Percentiles rank a stretch among this genome's conserved stretches.
These are phyloP conservation scores for Epichloe uncinata DNA, from an alignment of 2,329 filamentous ascomycete species.

Conservation along the genomic window DNA sequence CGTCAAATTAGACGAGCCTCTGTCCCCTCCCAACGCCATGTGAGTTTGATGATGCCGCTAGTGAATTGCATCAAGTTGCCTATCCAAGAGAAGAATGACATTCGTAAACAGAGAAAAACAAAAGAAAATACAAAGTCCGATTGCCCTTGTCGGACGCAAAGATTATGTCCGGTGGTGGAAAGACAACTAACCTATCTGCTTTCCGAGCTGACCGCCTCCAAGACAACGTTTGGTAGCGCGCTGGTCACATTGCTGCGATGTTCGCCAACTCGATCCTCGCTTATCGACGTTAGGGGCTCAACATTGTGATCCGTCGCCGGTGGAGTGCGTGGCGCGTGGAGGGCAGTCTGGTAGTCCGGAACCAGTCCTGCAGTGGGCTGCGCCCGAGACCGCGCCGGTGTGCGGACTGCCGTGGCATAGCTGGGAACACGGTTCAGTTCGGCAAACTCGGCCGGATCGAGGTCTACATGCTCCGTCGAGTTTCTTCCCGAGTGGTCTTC, in stretches of 20 bases:
- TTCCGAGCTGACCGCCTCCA: background rate
- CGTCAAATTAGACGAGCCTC: background rate
- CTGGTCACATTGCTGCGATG: background rate
- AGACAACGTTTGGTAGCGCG: background rate
- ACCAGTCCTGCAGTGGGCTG: slow-evolving; percentile 36
- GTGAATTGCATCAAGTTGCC: background rate
- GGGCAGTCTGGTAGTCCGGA: slow-evolving; percentile 54
- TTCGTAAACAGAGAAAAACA: background rate
- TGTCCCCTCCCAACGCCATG: background rate
- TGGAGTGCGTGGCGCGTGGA: slow-evolving; percentile 38
- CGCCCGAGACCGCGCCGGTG: slow-evolving; percentile 41
- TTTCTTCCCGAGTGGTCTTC: slow-evolving; percentile 38
- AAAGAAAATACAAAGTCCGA: background rate
- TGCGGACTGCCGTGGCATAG: slow-evolving; percentile 60
- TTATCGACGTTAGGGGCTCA: slow-evolving; percentile 20
- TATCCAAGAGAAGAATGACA: background rate
- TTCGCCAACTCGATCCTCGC: slow-evolving; percentile 17
- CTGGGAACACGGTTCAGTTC: slow-evolving; percentile 63
- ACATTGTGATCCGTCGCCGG: slow-evolving; percentile 20
- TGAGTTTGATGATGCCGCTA: background rate
- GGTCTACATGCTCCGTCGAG: slow-evolving; percentile 44
- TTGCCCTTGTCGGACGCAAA: background rate
- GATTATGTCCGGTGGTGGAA: background rate
- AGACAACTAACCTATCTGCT: background rate
- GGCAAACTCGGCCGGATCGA: slow-evolving; percentile 45